A percentile compares a stretch with the other conserved stretches of the same genome.
Conservation (phyloP, 2,329 filamentous ascomycete species). For the Ophiostoma ips region DNA sequence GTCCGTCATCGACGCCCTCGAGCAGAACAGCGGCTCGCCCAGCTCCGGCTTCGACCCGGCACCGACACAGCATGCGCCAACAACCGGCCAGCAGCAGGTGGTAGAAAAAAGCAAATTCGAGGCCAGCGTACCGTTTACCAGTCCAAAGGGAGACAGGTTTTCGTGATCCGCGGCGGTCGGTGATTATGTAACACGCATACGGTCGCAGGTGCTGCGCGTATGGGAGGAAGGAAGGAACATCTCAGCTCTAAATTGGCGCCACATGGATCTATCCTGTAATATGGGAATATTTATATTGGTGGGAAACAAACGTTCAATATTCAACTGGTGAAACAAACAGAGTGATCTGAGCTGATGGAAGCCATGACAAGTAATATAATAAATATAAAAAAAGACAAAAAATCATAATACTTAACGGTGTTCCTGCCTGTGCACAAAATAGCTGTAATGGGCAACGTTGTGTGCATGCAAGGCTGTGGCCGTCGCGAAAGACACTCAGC, state of each 20-base stretch:
- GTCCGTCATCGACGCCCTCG: constrained; percentile 41
- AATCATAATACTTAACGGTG: too few species aligned
- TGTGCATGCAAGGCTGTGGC: neutral
- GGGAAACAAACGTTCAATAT: too few species aligned
- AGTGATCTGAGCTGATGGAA: too few species aligned
- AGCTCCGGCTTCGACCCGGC: constrained; percentile 51
- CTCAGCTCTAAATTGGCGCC: neutral
- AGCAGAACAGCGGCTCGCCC: constrained; percentile 24
- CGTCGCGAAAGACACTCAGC: neutral
- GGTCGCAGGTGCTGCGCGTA: too few species aligned
- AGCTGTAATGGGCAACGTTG: too few species aligned
- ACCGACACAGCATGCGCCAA: constrained; percentile 66
- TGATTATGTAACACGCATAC: neutral
- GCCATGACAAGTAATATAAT: too few species aligned
- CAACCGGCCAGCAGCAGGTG: constrained; percentile 52
- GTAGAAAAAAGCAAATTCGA: constrained; percentile 85
- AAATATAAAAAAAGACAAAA: too few species aligned
- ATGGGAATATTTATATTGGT: too few species aligned
- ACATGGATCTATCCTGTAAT: neutral
- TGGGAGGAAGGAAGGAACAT: neutral
- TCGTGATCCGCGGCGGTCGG: constrained; percentile 26
- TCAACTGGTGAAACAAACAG: too few species aligned
- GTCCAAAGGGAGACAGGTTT: constrained; percentile 78
- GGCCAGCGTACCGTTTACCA: constrained; percentile 57
- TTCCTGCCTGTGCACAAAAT: too few species aligned